Evolutionary conservation across 768 basidiomycete species (phyloP).

Genomic region (Serendipita vermifera): DNA sequence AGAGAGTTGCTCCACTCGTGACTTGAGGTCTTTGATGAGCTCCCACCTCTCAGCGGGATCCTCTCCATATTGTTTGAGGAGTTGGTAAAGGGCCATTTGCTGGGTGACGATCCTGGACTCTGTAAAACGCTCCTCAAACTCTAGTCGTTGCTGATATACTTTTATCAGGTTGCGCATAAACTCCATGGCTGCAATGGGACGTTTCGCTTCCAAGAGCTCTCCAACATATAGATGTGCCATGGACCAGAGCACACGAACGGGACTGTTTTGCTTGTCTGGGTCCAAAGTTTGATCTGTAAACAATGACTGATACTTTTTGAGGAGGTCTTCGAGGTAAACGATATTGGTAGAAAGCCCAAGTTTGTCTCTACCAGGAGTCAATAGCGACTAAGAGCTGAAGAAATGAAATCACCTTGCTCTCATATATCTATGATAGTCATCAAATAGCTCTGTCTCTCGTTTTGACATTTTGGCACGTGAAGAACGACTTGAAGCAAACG

Average conservation of each 20-base stretch:
- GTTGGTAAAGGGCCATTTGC: not conserved
- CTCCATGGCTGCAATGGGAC: not conserved
- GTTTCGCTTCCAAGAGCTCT: not conserved
- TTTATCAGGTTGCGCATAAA: not conserved
- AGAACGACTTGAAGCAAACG: too few relatives aligned
- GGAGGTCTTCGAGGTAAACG: too few relatives aligned
- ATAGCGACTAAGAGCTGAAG: too few relatives aligned
- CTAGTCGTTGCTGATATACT: not conserved
- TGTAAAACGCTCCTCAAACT: not conserved
- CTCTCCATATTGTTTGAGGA: not conserved
- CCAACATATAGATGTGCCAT: not conserved
- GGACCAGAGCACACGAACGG: not conserved
- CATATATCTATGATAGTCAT: too few relatives aligned
- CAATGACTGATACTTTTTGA: too few relatives aligned
- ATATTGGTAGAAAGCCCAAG: too few relatives aligned
- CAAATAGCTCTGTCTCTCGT: too few relatives aligned
- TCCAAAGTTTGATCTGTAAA: too few relatives aligned
- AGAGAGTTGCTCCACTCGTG: not conserved
- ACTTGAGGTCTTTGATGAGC: not conserved
- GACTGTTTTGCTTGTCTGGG: too few relatives aligned
- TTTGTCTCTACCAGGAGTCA: too few relatives aligned
- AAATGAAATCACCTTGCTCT: too few relatives aligned
- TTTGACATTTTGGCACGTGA: too few relatives aligned
- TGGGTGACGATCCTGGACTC: not conserved
- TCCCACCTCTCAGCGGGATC: not conserved